phyloP scores from a whole-genome alignment of 257 asterid species.

The Rhazya stricta region DNA sequence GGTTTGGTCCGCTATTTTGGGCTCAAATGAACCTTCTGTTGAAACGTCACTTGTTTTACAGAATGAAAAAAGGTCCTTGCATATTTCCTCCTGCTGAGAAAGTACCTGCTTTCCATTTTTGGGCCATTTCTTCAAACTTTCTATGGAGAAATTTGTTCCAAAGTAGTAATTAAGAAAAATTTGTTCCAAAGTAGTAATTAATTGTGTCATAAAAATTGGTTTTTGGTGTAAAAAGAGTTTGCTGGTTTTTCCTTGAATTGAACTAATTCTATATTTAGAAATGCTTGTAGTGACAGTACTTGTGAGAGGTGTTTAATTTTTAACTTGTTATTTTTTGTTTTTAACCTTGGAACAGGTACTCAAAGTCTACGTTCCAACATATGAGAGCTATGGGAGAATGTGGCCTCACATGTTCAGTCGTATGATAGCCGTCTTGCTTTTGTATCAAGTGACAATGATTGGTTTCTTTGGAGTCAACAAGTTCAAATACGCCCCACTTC shows the following conservation, averaged over 20 bases:
- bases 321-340: background rate
- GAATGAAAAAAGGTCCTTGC: no score
- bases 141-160: no score
- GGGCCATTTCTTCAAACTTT: no score
- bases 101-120: no score
- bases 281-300: background rate
- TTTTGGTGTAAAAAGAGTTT: background rate
- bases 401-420: slow-evolving; percentile 90
- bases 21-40: background rate
- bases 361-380: slow-evolving; percentile 74
- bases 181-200: no score
- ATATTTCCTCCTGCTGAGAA: background rate
- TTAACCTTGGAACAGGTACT: slow-evolving; percentile 43
- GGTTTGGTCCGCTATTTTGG: background rate
- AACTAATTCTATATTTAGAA: background rate
- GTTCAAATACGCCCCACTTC: slow-evolving; percentile 41
- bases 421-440: slow-evolving; percentile 50
- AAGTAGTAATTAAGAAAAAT: no score
- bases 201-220: no score
- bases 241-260: background rate
- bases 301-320: background rate
- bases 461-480: slow-evolving; percentile 55
- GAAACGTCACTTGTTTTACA: background rate
- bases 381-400: slow-evolving; percentile 75
- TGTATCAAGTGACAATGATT: slow-evolving; percentile 71